Percentiles rank a stretch among this genome's conserved stretches.
These are phyloP conservation scores for Mycena vulgaris DNA, from an alignment of 768 basidiomycete genomes.

Conservation along the genomic window DNA sequence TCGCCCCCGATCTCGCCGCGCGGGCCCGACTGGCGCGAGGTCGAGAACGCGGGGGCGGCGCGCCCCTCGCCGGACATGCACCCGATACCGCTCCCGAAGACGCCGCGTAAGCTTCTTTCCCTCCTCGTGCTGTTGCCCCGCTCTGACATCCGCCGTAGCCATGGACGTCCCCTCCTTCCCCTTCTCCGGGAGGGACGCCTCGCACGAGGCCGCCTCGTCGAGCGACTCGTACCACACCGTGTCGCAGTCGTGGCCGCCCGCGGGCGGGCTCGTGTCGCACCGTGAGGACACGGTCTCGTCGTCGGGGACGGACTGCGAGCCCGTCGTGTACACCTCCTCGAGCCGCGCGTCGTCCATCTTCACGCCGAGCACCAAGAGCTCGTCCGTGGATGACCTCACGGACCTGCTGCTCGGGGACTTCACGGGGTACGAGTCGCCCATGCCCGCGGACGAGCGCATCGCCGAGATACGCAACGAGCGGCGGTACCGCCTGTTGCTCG, in stretches of 20 bases:
- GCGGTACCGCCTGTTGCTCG: conserved; percentile 75
- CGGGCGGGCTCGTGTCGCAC: conserved; percentile 35
- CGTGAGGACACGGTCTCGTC: conserved; percentile 55
- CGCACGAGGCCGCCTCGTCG: conserved; percentile 33
- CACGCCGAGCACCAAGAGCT: conserved; percentile 42
- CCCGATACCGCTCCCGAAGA: conserved; percentile 48
- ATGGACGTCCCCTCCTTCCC: conserved; percentile 34
- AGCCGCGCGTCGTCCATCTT: conserved; percentile 54
- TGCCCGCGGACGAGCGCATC: conserved; percentile 53
- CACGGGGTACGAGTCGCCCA: conserved; percentile 57
- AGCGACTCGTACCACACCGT: conserved; percentile 45
- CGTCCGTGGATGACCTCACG: conserved; percentile 40
- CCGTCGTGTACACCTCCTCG: conserved; percentile 56
- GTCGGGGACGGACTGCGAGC: conserved; percentile 51
- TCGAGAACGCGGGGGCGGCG: conserved; percentile 17
- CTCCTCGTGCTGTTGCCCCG: not conserved
- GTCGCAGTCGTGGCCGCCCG: conserved; percentile 31
- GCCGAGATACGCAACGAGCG: conserved; percentile 71
- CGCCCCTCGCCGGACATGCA: conserved; percentile 57
- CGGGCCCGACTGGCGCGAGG: conserved; percentile 31
- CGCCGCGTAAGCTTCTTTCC: conserved; percentile 41
- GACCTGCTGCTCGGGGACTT: conserved; percentile 35
- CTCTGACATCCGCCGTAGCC: not conserved
- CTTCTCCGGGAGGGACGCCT: conserved; percentile 4
- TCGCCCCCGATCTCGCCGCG: conserved; percentile 43